phyloP scores from a whole-genome alignment of 2,329 filamentous ascomycete genomes.

The Annulohypoxylon truncatum region DNA sequence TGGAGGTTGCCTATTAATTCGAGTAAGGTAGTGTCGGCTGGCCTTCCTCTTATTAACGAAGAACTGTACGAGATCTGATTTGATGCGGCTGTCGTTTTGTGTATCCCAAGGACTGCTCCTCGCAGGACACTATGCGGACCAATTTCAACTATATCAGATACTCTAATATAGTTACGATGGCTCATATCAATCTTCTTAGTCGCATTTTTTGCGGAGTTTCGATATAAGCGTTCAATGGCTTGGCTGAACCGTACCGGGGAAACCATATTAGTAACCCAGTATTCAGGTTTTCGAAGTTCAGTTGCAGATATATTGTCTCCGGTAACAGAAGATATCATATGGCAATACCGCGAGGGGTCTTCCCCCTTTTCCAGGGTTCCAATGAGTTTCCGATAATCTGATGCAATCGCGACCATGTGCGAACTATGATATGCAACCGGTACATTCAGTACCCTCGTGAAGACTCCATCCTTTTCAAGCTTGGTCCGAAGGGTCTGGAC shows the following conservation, averaged over 20 bases:
- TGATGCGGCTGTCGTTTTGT: background rate
- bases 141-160: background rate
- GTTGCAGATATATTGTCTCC: background rate
- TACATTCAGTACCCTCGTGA: too few species aligned
- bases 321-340: conserved; percentile 12
- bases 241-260: background rate
- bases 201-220: background rate
- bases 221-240: background rate
- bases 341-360: too few species aligned
- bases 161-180: too few species aligned
- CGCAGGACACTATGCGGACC: conserved; percentile 17
- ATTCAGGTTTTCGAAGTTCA: background rate
- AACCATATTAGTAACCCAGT: conserved; percentile 14
- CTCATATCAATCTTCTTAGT: background rate
- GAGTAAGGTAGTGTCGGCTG: background rate
- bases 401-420: too few species aligned
- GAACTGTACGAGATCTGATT: conserved; percentile 3
- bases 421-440: too few species aligned
- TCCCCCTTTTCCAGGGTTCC: too few species aligned
- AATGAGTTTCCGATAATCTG: too few species aligned
- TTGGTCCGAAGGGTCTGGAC: too few species aligned
- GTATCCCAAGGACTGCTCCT: conserved; percentile 1
- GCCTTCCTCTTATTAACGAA: background rate
- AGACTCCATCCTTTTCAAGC: too few species aligned
- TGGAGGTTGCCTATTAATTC: background rate